Evolutionary conservation across 306 rosid genomes (phyloP).

Genomic region (Malus fusca): DNA sequence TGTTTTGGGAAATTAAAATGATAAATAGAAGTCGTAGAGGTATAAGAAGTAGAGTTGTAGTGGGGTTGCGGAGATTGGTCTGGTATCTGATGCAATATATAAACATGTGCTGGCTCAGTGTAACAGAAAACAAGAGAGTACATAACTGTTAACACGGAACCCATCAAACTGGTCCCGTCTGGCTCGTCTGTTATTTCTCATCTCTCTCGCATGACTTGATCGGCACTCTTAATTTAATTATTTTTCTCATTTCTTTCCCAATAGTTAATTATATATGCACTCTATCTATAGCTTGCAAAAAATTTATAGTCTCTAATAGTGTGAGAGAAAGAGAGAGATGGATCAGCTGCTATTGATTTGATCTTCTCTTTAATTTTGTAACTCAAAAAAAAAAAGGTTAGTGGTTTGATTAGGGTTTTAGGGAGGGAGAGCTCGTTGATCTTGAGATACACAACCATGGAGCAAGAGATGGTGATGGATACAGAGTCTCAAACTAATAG

Average conservation of each 20-base stretch:
- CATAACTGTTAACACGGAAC: not conserved
- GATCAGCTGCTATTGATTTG: not conserved
- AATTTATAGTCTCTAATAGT: not conserved
- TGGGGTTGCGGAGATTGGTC: not conserved
- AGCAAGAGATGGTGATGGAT: conserved; percentile 35
- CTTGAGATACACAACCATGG: not conserved
- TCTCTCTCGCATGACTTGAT: not conserved
- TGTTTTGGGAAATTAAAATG: not conserved
- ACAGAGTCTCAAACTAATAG: conserved; percentile 34
- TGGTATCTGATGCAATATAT: not conserved
- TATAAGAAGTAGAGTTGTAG: not conserved
- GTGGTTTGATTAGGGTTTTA: not conserved
- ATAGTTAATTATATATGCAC: not conserved
- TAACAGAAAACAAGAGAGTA: not conserved
- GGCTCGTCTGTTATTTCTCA: not conserved
- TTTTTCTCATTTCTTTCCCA: not conserved
- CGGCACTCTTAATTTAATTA: not conserved
- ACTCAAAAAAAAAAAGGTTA: not conserved
- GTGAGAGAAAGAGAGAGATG: not conserved
- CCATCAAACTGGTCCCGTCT: not conserved
- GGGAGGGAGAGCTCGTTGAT: not conserved
- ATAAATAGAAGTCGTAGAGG: not conserved
- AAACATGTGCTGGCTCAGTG: not conserved
- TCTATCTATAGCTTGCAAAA: not conserved
- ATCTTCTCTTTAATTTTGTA: not conserved